Percentiles rank a stretch among this genome's conserved stretches.
phyloP scores from a whole-genome alignment of 805 yeast genomes.

The Teunomyces atbi region DNA sequence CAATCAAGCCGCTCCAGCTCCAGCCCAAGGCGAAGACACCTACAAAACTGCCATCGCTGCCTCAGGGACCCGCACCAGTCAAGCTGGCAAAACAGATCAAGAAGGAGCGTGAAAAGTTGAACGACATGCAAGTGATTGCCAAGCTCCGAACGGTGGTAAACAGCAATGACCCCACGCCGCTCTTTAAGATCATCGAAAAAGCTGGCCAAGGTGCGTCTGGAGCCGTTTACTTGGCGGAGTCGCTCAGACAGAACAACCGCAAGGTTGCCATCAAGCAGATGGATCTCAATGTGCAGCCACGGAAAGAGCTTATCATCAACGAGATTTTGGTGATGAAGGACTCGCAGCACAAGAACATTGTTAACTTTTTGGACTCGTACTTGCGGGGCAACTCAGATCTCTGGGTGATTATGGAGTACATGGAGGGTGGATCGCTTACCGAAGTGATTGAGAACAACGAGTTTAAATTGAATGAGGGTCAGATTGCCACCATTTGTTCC shows the following conservation, averaged over 20 bases:
- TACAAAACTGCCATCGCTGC: background rate
- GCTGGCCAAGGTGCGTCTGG: conserved; percentile 99
- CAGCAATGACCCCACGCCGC: conserved; percentile 80
- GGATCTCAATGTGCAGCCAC: conserved; percentile 86
- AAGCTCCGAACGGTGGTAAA: conserved; percentile 80
- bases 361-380: conserved; percentile 89
- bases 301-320: conserved; percentile 92
- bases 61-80: conserved; percentile 12
- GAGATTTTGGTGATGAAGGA: conserved; percentile 97
- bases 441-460: conserved; percentile 92
- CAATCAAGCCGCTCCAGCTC: conserved; percentile 28
- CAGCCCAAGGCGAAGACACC: conserved; percentile 6
- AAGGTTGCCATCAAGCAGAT: conserved; percentile 96
- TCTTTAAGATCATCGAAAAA: conserved; percentile 71
- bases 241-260: conserved; percentile 51
- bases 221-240: conserved; percentile 83
- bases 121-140: conserved; percentile 84
- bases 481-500: conserved; percentile 85
- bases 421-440: conserved; percentile 98
- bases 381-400: conserved; percentile 74
- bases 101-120: conserved; percentile 49
- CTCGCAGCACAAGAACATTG: conserved; percentile 91
- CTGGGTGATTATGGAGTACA: conserved; percentile 99
- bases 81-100: conserved; percentile 41
- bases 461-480: conserved; percentile 68